A percentile compares a stretch with the other conserved stretches of the same genome.
These are phyloP conservation scores for Clitopilus passeckerianus DNA, from an alignment of 768 basidiomycete genomes.

Conservation along the genomic window DNA sequence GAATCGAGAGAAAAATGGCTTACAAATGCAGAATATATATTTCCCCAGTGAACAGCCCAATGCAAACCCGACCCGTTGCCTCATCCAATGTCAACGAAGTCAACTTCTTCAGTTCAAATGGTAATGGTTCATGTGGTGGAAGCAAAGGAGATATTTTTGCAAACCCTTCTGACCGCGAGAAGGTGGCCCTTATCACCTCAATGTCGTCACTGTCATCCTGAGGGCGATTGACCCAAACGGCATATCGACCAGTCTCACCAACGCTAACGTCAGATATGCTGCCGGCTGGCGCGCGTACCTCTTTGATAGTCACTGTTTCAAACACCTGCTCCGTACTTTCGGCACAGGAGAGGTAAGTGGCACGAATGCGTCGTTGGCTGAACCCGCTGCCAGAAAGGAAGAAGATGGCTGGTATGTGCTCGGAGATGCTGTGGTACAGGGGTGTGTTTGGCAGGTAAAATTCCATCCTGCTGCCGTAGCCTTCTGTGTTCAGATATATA, in stretches of 20 bases:
- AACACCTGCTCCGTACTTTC: background rate
- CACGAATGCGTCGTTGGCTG: background rate
- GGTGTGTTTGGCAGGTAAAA: background rate
- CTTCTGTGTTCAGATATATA: background rate
- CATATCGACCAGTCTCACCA: conserved; percentile 38
- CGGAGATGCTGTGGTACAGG: background rate
- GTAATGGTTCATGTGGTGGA: conserved; percentile 41
- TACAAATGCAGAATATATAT: conserved; percentile 43
- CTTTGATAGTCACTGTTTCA: background rate
- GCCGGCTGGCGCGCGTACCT: background rate
- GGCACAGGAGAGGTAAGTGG: background rate
- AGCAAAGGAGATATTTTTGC: conserved; percentile 32
- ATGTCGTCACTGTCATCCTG: conserved; percentile 44
- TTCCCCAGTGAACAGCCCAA: conserved; percentile 49
- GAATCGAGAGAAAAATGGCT: background rate
- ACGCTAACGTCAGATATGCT: conserved; percentile 19
- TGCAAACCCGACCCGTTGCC: conserved; percentile 42
- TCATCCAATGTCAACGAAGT: conserved; percentile 53
- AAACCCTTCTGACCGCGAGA: conserved; percentile 17
- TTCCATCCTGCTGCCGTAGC: background rate
- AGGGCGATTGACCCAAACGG: conserved; percentile 48
- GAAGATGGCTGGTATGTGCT: background rate
- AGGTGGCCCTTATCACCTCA: conserved; percentile 45
- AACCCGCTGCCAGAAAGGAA: background rate
- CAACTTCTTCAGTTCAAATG: conserved; percentile 42